Evolutionary conservation across 306 rosid species (phyloP), one percentile per base, ranked within the genome.

Genomic region (Astragalus membranaceus): DNA sequence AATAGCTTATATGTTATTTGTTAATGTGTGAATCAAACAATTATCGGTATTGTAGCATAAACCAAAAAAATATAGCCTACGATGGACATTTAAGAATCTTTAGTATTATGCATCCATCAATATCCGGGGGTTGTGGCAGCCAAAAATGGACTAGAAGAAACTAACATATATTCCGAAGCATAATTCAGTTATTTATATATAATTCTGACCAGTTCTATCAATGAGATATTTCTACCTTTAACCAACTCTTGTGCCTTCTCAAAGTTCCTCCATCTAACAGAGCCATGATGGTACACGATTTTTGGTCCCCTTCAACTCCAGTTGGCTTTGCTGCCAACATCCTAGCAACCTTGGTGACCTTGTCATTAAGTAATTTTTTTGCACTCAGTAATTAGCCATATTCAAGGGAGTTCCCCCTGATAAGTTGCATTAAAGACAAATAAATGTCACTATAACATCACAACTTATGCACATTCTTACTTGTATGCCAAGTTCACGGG

Each of bases 401-500:
- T 60, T 49, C 54, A 64, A 74, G 51, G 56, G 71, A 63, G 61
- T 11, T 64, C 65, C 57, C 72, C 17, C 48, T 42, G 39, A 52
- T 29, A 52, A 32, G 51, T 67, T 30, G 74, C 76, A 53, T 6
- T 16, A 8, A 74, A 54, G n/a, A 20, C 35, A 58, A 64, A 57
- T 11, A 43, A 37, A 67, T 64, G 51, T 51, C 5, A 33, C 8
- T 32, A 60, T 44, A 20, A 46, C 20, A 80, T 8, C 47, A 64
- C 33, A 50, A 49, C 69, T 14, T 48, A 44, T 35, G 29, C 12
- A 30, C 60, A 83, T 57, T 67, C 89, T 84, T 88, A 88, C 97
- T 81, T 91, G 98, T 79, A 88, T 94, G 73, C 98, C 97, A 56
- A 94, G 96, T 77, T 94, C 99, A 79, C 97, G 85, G 29, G 99